Percentiles rank a stretch among this genome's conserved stretches.
Evolutionary conservation across 106 monocot species (phyloP).

Genomic region (Phalaenopsis aphrodite): DNA sequence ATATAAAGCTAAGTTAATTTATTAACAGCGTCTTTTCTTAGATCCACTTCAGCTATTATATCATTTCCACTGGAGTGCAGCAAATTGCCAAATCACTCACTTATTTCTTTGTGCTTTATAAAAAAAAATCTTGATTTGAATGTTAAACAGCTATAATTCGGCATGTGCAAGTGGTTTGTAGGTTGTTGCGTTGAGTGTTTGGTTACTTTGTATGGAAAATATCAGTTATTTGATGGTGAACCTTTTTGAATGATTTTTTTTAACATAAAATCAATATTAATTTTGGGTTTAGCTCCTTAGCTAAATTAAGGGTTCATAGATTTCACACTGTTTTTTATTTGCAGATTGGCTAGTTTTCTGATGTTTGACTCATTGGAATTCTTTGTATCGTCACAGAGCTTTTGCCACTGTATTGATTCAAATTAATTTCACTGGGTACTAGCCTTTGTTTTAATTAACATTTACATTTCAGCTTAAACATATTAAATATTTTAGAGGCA

Average conservation of each 20-base stretch:
- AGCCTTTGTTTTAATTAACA: background rate
- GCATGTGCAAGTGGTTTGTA: background rate
- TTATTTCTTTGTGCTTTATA: background rate
- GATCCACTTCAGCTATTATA: background rate
- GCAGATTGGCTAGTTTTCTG: background rate
- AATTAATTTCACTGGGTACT: background rate
- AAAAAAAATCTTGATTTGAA: background rate
- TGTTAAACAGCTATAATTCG: background rate
- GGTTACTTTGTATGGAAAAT: background rate
- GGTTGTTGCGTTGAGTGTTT: background rate
- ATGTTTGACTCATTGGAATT: background rate
- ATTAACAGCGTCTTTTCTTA: background rate
- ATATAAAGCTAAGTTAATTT: background rate
- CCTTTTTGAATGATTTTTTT: background rate
- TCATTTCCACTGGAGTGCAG: background rate
- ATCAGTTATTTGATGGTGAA: background rate
- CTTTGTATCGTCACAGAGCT: background rate
- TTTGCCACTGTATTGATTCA: background rate
- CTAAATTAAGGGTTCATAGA: background rate
- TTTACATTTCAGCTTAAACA: background rate
- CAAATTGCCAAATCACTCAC: background rate
- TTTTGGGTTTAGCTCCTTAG: background rate
- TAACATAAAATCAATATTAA: slow-evolving; percentile 1
- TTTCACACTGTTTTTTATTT: background rate
- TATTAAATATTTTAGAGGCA: background rate